Percentiles rank a stretch among this genome's conserved stretches.
phyloP scores from a whole-genome alignment of 2,329 filamentous ascomycete species.

The Alternaria novae-zelandiae region DNA sequence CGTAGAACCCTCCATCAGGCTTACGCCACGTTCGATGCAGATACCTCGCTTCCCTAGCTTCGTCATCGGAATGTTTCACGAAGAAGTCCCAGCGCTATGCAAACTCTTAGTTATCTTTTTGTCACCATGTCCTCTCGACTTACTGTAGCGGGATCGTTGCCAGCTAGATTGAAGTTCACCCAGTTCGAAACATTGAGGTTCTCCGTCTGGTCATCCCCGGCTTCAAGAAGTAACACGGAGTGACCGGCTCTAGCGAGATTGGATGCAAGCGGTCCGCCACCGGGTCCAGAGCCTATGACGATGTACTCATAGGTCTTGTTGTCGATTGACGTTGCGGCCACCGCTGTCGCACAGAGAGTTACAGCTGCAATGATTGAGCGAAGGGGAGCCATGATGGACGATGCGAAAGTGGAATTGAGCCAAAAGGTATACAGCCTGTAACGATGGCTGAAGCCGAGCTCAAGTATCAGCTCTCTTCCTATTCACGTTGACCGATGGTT shows the following conservation, averaged over 20 bases:
- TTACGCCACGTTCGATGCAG: constrained; percentile 64
- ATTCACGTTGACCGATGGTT: background rate
- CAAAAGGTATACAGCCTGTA: too few relatives aligned
- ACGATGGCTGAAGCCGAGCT: background rate
- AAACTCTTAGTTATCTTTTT: background rate
- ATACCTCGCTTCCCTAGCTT: constrained; percentile 59
- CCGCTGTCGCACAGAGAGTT: background rate
- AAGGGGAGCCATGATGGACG: background rate
- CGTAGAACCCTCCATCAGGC: constrained; percentile 59
- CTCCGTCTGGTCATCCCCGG: constrained; percentile 62
- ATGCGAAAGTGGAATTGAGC: background rate
- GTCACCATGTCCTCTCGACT: accelerated
- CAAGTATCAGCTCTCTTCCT: background rate
- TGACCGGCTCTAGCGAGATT: constrained; percentile 54
- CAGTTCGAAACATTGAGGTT: constrained; percentile 58
- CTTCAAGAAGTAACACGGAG: constrained; percentile 64
- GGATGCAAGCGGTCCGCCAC: constrained; percentile 22
- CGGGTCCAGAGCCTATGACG: constrained; percentile 55
- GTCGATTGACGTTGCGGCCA: background rate
- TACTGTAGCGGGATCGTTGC: constrained; percentile 20
- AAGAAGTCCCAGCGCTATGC: constrained; percentile 64
- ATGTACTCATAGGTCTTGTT: constrained; percentile 57
- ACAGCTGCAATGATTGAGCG: background rate
- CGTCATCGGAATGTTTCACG: constrained; percentile 64
- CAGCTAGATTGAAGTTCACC: constrained; percentile 59